Evolutionary conservation across 2,329 filamentous ascomycete species (phyloP), one percentile per base, ranked within the genome.

Genomic region (Sarocladium strictum): DNA sequence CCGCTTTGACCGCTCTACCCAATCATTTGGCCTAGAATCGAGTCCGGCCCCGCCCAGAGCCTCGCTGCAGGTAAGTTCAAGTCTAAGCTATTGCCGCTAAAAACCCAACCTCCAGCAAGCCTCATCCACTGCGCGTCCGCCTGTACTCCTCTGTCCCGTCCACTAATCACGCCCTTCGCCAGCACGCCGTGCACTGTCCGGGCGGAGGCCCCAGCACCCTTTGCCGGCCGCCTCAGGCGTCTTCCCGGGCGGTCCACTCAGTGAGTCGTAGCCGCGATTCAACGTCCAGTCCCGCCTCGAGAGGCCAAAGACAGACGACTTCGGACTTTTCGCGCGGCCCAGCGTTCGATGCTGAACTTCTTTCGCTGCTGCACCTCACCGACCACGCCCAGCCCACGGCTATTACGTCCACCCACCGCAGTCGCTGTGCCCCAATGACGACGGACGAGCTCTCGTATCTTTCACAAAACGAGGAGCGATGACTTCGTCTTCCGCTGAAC

Each of bases 401-500:
- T 32, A 26, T 38, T 61, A 56, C 58, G 62, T 35, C 26, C 17
- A 19, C 12, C 12, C 33, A 38, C 12, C 19, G 24, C 23, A 27
- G n/a, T 27, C 21, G 50, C 47, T 53, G 29, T 40, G 29, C 6
- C 35, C 61, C 56, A 60, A 62, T 62, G 69, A 51, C 47, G 78
- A 74, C 77, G 77, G 78, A 80, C 72, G 77, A 80, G 78, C 78
- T 79, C 77, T 77, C 68, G 62, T 53, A 40, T 3, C 26, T 14
- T 27, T 27, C 21, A 17, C 15, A 17, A n/a, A 17, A 53, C 50
- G 50, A 75, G 71, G 69, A 81, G 79, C 78, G 77, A 81, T 82
- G 79, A 80, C 76, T 80, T 82, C 78, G 79, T 79, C 78, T 65
- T 72, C 72, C 67, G 72, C 67, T 67, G 71, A 69, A 69, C 69